Base-by-base conservation (phyloP, 345 rosid genomes). In the Murraya koenigii region DNA sequence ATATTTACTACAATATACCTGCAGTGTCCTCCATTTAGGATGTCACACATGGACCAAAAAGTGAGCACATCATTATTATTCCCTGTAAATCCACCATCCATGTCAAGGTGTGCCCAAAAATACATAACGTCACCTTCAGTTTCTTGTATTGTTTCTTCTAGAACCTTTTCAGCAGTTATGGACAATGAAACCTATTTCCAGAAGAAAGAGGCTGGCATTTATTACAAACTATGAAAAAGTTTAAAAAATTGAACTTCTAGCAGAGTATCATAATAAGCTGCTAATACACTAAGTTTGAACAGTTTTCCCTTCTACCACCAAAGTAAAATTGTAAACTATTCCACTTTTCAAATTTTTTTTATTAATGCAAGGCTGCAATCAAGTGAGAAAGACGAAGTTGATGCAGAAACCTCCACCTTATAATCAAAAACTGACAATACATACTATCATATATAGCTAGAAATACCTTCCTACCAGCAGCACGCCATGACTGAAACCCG, bases 401-500 rank as follows among this genome's bases (percentile, higher is more conserved):
- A 76, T 49, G 20, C 30, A 25, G 49, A 66, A 52, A 72, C 44
- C 54, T 69, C 52, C 56, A 59, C 39, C 63, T 20, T 8, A 35
- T 19, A 59, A 74, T 52, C 19, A 80, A 69, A 61, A 63, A 4
- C 76, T 69, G 19, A 15, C 23, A 41, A 54, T 60, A 49, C 56
- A 62, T 38, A 58, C 56, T 72, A 67, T 58, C 39, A 64, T 63
- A 83, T 66, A 30, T 74, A 49, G 56, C 61, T 77, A 80, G 69
- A 82, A 82, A 77, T 94, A 96, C 97, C 99, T 94, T 91, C 85
- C 95, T 89, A 88, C 97, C 98, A 78, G 95, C 86, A 82, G 98
- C 92, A 79, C 84, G 97, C 99, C 99, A 94, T 80, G 99, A 96
- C 78, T 96, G 99, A 84, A 96, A 96, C 68, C 99, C 99, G 81